Base-by-base conservation (phyloP, 306 rosid species). In the Cicer pinnatifidum region DNA sequence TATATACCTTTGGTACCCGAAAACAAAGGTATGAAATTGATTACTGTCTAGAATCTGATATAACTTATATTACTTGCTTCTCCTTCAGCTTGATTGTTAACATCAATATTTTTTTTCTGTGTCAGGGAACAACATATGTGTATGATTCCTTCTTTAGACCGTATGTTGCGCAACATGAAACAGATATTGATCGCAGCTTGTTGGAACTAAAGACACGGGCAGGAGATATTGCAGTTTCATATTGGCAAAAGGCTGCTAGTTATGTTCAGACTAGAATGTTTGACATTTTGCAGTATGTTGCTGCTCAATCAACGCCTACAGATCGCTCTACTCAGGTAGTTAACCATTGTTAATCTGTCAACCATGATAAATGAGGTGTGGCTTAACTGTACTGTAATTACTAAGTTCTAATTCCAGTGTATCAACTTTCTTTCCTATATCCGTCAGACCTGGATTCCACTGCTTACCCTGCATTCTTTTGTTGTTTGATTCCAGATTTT, bases 101-200 rank as follows among this genome's bases (percentile, higher is more conserved):
- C 47, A 12, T 20, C 61, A 17, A 20, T 69, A 40, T 15, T 45
- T 43, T 61, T 80, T 9, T 52, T n/a, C 40, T 81, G 65, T 83
- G 20, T 59, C 84, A 93, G 96, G 97, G 97, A 58, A 88, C 98
- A 9, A 78, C 88, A 9, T 85, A 88, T 78, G 98, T 93, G 65
- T 93, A 90, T 50, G 90, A 90, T 78, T 86, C 96, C 45, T 93
- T 93, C 91, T 93, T 93, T 64, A 82, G 87, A 82, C 98, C 98
- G 6, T 93, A 89, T 78, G 81, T 93, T 48, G 85, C 92, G 0
- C 85, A 89, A 81, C 97, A 93, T 40, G 97, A 93, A 85, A 59
- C 82, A 13, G 96, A 89, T 48, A 93, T 93, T 56, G 98, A 93
- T 82, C 89, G 92, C 45, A 90, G 66, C 79, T 82, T 93, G 86